Evolutionary conservation across 768 basidiomycete genomes (phyloP), one percentile per base, ranked within the genome.

Genomic region (Amanita rimosa): DNA sequence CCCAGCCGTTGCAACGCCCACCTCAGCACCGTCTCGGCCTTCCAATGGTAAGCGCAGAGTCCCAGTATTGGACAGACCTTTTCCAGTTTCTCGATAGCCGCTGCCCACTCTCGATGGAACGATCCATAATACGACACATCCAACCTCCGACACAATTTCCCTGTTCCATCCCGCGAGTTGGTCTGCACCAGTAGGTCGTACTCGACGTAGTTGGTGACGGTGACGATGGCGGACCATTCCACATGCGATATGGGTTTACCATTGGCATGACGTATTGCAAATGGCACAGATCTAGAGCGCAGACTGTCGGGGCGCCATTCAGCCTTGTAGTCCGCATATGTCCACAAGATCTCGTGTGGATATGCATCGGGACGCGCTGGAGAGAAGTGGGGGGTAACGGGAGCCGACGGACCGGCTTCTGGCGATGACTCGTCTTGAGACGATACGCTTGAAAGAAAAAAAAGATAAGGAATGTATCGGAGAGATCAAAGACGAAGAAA

Each of bases 1-100:
- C 38, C 35, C 33, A 11, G 47, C 21, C 31, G 35, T 27, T 40
- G 24, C 47, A 40, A 48, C 9, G 47, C 47, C 47, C 37, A 48
- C 10, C 37, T 16, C 5, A 48, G 19, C 13, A 48, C 38, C 36
- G 31, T 31, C 38, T 48, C 47, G 6, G 47, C 37, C 47, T 48
- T 48, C 47, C 47, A 48, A 21, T 48, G 47, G 26, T 33, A 24
- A 9, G 38, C 47, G 17, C 47, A 48, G 11, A 39, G 38, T n/a
- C 27, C 37, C 14, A 48, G 26, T n/a, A 48, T 39, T 4, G 47
- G 37, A 17, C 38, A 40, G 17, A 48, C 38, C 9, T 19, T 48
- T 26, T 48, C 47, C 37, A 48, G n/a, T 29, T 21, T 48, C 5
- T 40, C 38, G 9, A 48, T 31, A 4, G 47, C 38, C 14, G 3